phyloP scores from a whole-genome alignment of 2,329 filamentous ascomycete species.

The Penicillium vulpinum region DNA sequence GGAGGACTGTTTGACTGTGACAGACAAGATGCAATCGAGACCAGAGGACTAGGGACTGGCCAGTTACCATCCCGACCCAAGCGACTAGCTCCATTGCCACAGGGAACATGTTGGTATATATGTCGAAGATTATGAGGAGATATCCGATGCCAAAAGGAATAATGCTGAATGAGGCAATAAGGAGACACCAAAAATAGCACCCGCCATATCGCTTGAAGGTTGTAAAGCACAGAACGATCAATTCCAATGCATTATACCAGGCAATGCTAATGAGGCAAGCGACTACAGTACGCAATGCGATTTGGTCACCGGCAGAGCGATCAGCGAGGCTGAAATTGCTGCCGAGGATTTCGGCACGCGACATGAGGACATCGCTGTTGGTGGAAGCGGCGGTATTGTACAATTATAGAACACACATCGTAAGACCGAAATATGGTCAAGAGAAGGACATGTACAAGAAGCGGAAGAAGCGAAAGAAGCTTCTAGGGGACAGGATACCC shows the following conservation, averaged over 20 bases:
- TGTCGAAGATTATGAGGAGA: slow-evolving; percentile 46
- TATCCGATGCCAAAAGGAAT: slow-evolving; percentile 49
- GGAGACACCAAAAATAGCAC: slow-evolving; percentile 52
- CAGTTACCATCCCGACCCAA: slow-evolving; percentile 51
- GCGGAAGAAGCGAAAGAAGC: not conserved
- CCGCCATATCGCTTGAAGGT: slow-evolving; percentile 49
- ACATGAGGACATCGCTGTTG: slow-evolving; percentile 23
- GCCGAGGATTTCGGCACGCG: slow-evolving; percentile 13
- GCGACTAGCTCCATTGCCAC: slow-evolving; percentile 45
- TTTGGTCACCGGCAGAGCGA: slow-evolving; percentile 4
- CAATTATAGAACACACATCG: not conserved
- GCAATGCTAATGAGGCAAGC: slow-evolving; percentile 43
- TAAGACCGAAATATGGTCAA: not conserved
- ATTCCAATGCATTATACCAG: slow-evolving; percentile 52
- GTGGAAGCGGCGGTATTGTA: not conserved
- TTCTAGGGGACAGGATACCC: not conserved
- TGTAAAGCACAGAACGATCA: slow-evolving; percentile 48
- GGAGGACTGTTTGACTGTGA: slow-evolving; percentile 36
- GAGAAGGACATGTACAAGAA: not conserved
- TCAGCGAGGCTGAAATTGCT: slow-evolving; percentile 14
- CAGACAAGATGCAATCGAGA: slow-evolving; percentile 51
- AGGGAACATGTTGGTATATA: slow-evolving; percentile 36
- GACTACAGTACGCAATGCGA: slow-evolving; percentile 16
- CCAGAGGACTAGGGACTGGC: slow-evolving; percentile 51
- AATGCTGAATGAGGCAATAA: slow-evolving; percentile 46